Evolutionary conservation across 306 rosid genomes (phyloP), one percentile per base, ranked within the genome.

Genomic region (Hippophae rhamnoides): DNA sequence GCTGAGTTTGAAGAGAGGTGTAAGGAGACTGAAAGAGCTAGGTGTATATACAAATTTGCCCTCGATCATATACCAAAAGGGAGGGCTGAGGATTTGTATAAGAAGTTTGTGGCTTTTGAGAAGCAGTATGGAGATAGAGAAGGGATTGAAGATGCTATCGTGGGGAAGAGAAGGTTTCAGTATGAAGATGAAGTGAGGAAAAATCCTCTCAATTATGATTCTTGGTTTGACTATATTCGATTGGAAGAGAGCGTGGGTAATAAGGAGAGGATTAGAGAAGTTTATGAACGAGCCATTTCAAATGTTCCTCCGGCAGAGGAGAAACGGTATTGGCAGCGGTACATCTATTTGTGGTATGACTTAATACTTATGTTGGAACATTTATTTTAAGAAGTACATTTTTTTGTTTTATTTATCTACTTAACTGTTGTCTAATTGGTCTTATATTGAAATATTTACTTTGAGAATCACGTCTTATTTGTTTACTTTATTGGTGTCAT

Each of bases 261-360:
- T 46, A 87, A 81, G 71, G 87, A 57, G 43, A 81, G 87, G 62
- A 69, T 71, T 13, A 80, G 87, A 70, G 98, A 90, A 60, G 86
- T 90, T 46, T 87, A 87, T 5, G 95, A 90, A 70, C 72, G 98
- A 59, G 95, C 98, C n/a, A 80, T 90, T 57, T 81, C 95, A 25
- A 90, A 90, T 83, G 78, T 85, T 67, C 98, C 98, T 73, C 96
- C 92, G 0, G 95, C 95, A 0, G 85, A 79, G 62, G 99, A 92
- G 82, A 92, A 92, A 73, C 85, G 90, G 13, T 90, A 84, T 43
- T 90, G 97, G 97, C 96, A 90, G 65, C 84, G 97, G 2, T 92
- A 92, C 61, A 92, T 92, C 47, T 92, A 88, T 60, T 61, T 88
- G 65, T 90, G 99, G 99, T 92, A 76, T 51, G 86, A 47, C 41